These are phyloP conservation scores for Globisporangium ultimum DNA, from an alignment of 352 stramenopile genomes.

Conservation along the genomic window DNA sequence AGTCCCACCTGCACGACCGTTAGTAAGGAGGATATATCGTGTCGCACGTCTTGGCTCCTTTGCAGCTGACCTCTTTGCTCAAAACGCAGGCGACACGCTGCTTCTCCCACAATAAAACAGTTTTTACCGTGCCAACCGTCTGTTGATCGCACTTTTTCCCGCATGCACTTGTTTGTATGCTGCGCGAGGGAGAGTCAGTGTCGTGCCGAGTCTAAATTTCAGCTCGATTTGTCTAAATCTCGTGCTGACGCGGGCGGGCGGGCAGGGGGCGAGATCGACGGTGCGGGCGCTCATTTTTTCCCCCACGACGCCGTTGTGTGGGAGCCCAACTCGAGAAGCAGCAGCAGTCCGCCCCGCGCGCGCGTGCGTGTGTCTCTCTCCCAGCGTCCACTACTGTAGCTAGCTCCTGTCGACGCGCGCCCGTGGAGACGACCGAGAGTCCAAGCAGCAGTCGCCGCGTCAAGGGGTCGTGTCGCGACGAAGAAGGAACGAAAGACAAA, in stretches of 20 bases:
- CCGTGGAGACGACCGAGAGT: too few species aligned
- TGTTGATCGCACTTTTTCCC: background rate
- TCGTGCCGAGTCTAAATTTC: conserved; percentile 13
- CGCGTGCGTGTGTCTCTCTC: too few species aligned
- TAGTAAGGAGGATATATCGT: conserved; percentile 2
- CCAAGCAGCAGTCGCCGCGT: too few species aligned
- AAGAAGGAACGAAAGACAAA: too few species aligned
- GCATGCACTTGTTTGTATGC: background rate
- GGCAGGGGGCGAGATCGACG: too few species aligned
- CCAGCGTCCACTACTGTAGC: too few species aligned
- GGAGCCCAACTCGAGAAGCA: background rate
- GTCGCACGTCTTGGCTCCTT: conserved; percentile 11
- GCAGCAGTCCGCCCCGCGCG: background rate
- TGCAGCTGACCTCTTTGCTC: background rate
- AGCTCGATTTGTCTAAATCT: conserved; percentile 3
- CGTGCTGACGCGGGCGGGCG: background rate
- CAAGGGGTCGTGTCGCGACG: too few species aligned
- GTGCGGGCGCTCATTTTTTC: conserved; percentile 7
- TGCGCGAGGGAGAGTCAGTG: conserved; percentile 16
- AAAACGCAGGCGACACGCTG: background rate
- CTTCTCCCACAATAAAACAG: too few species aligned
- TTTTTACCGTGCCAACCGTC: background rate
- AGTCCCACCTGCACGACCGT: conserved; percentile 6
- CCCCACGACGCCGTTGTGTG: background rate
- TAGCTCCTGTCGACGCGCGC: too few species aligned